Conservation (phyloP, 805 yeast species). For the Saccharomycopsis malanga region DNA sequence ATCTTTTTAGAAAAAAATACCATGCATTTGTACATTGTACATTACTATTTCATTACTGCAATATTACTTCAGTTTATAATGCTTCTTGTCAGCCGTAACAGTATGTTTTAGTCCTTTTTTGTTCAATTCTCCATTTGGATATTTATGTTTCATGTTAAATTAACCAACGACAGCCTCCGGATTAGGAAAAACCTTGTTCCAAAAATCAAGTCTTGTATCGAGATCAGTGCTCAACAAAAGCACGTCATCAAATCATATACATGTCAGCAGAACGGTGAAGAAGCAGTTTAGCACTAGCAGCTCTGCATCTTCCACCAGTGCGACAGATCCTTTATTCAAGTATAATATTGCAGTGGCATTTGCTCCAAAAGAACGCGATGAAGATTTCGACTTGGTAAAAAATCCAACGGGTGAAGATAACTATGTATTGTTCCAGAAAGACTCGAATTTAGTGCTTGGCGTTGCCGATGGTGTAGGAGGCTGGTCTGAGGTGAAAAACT, state of each 20-base stretch:
- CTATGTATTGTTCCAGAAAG: constrained; percentile 39
- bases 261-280: no score
- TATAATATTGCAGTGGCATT: constrained; percentile 62
- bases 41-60: not conserved
- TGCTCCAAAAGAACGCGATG: constrained; percentile 65
- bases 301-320: not conserved
- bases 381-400: constrained; percentile 34
- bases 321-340: constrained; percentile 22
- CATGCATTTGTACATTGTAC: not conserved
- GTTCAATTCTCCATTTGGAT: no score
- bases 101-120: no score
- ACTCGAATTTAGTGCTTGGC: constrained; percentile 51
- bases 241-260: no score
- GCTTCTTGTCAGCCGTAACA: not conserved
- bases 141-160: no score
- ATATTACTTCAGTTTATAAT: not conserved
- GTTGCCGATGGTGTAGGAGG: constrained; percentile 98
- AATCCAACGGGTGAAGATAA: constrained; percentile 72
- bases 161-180: no score
- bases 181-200: no score
- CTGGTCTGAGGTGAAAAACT: constrained; percentile 89
- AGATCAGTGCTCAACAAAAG: no score
- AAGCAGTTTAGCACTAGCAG: not conserved
- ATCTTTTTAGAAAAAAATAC: no score
- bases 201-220: no score